Conservation (phyloP, 768 basidiomycete genomes). For the Amanita inopinata region DNA sequence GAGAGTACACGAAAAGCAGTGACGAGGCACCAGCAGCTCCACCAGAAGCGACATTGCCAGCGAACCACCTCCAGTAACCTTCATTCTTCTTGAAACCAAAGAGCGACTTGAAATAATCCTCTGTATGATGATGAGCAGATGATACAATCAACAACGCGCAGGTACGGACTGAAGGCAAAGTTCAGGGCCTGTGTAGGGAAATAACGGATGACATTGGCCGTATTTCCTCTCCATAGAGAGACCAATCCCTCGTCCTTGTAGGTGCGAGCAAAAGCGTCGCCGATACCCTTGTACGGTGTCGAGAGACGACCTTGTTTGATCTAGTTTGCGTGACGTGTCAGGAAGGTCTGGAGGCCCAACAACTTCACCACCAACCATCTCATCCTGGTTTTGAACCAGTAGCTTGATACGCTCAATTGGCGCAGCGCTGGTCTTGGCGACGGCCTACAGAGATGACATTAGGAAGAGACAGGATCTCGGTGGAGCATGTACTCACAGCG, state of each 20-base stretch:
- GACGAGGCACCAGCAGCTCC: slow-evolving; percentile 99
- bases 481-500: slow-evolving; percentile 43
- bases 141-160: neutral
- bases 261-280: slow-evolving; percentile 86
- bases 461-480: slow-evolving; percentile 13
- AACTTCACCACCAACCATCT: slow-evolving; percentile 63
- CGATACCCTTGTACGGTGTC: slow-evolving; percentile 92
- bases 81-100: slow-evolving; percentile 99
- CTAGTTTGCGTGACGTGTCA: slow-evolving; percentile 40
- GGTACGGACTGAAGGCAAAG: slow-evolving; percentile 94
- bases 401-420: slow-evolving; percentile 99
- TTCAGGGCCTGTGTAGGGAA: slow-evolving; percentile 99
- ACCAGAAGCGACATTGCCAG: slow-evolving; percentile 96
- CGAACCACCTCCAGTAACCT: slow-evolving; percentile 98
- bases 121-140: slow-evolving; percentile 26
- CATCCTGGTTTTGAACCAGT: slow-evolving; percentile 98
- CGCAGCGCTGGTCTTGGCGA: slow-evolving; percentile 97
- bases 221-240: slow-evolving; percentile 99
- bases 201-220: slow-evolving; percentile 99
- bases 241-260: slow-evolving; percentile 93
- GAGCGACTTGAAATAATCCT: slow-evolving; percentile 98
- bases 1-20: slow-evolving; percentile 98
- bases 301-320: slow-evolving; percentile 99
- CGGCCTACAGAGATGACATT: slow-evolving; percentile 49
- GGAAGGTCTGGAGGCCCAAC: slow-evolving; percentile 4